Percentiles rank a stretch among this genome's conserved stretches.
These are phyloP conservation scores for Trichaptum fuscoviolaceum DNA, from an alignment of 768 basidiomycete species.

Conservation along the genomic window DNA sequence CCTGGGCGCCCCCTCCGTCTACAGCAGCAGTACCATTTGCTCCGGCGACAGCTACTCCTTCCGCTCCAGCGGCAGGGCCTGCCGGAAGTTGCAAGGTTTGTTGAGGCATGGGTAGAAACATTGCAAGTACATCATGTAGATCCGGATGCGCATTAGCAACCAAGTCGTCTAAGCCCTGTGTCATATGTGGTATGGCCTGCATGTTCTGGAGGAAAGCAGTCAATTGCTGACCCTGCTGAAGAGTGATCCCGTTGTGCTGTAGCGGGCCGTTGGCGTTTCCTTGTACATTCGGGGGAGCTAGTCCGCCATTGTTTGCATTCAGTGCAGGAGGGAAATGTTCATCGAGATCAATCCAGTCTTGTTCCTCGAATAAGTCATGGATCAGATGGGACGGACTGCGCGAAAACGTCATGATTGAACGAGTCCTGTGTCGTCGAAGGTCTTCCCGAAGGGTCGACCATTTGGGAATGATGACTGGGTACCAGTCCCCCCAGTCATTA, in stretches of 20 bases:
- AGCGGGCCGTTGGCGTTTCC: neutral
- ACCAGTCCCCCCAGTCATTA: conserved; percentile 1
- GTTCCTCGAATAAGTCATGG: neutral
- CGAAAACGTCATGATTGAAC: conserved; percentile 1
- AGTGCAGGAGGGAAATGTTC: neutral
- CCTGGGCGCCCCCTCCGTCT: neutral
- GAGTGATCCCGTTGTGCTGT: neutral
- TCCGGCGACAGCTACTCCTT: neutral
- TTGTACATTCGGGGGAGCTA: neutral
- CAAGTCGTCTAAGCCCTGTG: neutral
- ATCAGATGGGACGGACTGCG: neutral
- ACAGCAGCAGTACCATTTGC: neutral
- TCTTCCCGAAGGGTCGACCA: conserved; percentile 1
- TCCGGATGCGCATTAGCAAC: neutral
- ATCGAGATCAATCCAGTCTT: neutral
- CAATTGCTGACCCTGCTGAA: neutral
- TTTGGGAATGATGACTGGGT: conserved; percentile 4
- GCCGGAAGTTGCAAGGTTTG: neutral
- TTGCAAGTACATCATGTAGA: neutral
- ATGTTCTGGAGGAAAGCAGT: neutral
- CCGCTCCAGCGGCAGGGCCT: no score
- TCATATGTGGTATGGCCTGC: neutral
- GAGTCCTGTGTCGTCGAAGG: neutral
- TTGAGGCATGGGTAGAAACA: neutral
- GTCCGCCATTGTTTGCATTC: neutral